Evolutionary conservation across 805 yeast genomes (phyloP).

Genomic region (Nakazawaea ishiwadae): DNA sequence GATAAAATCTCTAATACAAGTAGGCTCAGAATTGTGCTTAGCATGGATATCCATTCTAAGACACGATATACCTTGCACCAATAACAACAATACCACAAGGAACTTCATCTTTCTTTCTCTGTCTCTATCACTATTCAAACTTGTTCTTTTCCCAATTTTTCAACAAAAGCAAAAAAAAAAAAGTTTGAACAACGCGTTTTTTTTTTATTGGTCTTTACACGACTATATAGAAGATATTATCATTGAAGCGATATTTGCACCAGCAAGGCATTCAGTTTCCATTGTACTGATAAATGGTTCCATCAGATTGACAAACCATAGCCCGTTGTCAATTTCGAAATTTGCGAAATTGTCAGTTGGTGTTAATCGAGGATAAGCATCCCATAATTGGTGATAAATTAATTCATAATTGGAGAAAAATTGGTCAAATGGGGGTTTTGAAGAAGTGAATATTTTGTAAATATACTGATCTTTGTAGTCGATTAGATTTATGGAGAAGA

Average conservation of each 20-base stretch:
- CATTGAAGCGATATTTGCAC: conserved; percentile 44
- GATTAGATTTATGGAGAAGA: conserved; percentile 30
- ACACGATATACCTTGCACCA: not conserved
- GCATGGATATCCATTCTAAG: conserved; percentile 11
- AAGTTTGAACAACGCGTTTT: not conserved
- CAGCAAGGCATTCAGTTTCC: conserved; percentile 47
- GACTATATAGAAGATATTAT: conserved; percentile 22
- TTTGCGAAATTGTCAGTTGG: conserved; percentile 24
- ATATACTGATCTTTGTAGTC: conserved; percentile 26
- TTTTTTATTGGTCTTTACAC: not conserved
- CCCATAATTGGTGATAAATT: conserved; percentile 35
- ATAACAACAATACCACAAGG: not conserved
- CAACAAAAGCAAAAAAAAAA: not conserved
- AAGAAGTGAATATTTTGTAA: conserved; percentile 38
- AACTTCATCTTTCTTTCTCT: not conserved
- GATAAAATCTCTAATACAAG: conserved; percentile 91
- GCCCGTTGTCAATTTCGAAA: conserved; percentile 25
- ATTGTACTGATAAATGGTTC: conserved; percentile 45
- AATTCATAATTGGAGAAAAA: conserved; percentile 13
- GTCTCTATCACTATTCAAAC: not conserved
- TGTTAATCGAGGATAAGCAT: conserved; percentile 36
- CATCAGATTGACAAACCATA: conserved; percentile 41
- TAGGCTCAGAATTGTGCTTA: conserved; percentile 33
- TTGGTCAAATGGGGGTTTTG: not conserved
- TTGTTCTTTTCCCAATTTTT: not conserved